phyloP scores from a whole-genome alignment of 345 rosid genomes.

The Brassica carinata region DNA sequence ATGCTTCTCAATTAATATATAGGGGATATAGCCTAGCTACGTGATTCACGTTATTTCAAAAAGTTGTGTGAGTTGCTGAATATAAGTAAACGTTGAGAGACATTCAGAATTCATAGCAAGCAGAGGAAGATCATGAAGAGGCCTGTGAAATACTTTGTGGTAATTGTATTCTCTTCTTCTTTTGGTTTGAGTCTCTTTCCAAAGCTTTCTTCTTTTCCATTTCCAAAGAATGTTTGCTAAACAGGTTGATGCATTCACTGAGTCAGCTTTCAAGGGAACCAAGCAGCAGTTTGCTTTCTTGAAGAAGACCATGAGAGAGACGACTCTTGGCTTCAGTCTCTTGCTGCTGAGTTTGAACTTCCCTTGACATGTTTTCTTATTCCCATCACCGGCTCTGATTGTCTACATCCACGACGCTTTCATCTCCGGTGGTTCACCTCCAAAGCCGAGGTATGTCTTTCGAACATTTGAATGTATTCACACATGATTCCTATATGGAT shows the following conservation, averaged over 20 bases:
- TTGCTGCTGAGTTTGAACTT: constrained; percentile 55
- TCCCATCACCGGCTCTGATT: constrained; percentile 16
- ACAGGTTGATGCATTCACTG: constrained; percentile 75
- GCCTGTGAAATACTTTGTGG: constrained; percentile 53
- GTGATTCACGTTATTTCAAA: background rate
- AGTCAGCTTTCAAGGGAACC: constrained; percentile 68
- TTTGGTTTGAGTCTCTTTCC: background rate
- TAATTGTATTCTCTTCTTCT: background rate
- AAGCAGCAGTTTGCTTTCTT: constrained; percentile 69
- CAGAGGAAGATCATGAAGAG: constrained; percentile 37
- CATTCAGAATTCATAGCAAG: background rate
- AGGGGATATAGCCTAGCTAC: background rate
- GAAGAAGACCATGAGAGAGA: constrained; percentile 52
- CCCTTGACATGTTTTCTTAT: constrained; percentile 49
- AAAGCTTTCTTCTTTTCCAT: background rate
- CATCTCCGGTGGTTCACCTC: constrained; percentile 56
- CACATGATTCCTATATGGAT: no score
- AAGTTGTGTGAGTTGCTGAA: background rate
- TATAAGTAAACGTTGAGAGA: background rate
- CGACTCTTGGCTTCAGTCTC: constrained; percentile 64
- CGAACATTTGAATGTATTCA: no score
- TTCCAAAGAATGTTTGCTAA: background rate
- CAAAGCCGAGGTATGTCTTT: background rate
- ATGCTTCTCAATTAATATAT: no score
- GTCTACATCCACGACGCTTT: background rate